phyloP scores from a whole-genome alignment of 768 basidiomycete species.

The Dentipellis fragilis region DNA sequence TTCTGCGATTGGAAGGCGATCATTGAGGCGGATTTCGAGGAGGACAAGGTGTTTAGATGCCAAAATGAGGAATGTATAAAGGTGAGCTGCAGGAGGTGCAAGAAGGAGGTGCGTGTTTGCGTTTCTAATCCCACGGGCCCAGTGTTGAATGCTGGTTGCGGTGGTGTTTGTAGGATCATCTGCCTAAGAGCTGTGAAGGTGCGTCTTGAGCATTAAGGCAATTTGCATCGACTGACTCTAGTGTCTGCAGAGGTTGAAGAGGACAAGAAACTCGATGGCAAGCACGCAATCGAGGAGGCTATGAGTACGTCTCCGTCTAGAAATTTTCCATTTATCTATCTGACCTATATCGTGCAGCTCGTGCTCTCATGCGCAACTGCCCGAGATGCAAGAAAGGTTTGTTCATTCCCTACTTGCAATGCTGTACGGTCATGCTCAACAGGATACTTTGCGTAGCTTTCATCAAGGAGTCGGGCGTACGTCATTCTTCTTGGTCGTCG shows the following conservation, averaged over 20 bases:
- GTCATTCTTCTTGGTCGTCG: conserved; percentile 15
- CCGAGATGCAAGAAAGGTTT: conserved; percentile 77
- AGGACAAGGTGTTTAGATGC: conserved; percentile 30
- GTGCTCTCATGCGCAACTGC: conserved; percentile 80
- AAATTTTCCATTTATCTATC: not conserved
- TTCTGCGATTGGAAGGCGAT: conserved; percentile 78
- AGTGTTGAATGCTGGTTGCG: not conserved
- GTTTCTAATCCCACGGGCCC: not conserved
- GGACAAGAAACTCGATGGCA: conserved; percentile 63
- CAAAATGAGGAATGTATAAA: conserved; percentile 58
- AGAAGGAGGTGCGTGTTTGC: conserved; percentile 44
- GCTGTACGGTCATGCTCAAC: conserved; percentile 1
- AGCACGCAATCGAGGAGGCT: conserved; percentile 82
- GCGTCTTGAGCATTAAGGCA: conserved; percentile 1
- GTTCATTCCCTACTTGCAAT: not conserved
- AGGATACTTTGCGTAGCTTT: conserved; percentile 40
- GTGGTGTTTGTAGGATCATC: conserved; percentile 47
- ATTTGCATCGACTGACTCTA: conserved; percentile 2
- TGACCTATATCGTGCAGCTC: conserved; percentile 32
- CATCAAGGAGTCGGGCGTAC: conserved; percentile 69
- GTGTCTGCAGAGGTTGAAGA: conserved; percentile 52
- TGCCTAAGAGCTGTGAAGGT: conserved; percentile 78
- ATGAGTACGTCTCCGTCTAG: conserved; percentile 55
- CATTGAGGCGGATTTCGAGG: conserved; percentile 36
- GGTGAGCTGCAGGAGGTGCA: conserved; percentile 73